These are phyloP conservation scores for Xerocomellus intermedius DNA, from an alignment of 768 basidiomycete genomes.

Conservation along the genomic window DNA sequence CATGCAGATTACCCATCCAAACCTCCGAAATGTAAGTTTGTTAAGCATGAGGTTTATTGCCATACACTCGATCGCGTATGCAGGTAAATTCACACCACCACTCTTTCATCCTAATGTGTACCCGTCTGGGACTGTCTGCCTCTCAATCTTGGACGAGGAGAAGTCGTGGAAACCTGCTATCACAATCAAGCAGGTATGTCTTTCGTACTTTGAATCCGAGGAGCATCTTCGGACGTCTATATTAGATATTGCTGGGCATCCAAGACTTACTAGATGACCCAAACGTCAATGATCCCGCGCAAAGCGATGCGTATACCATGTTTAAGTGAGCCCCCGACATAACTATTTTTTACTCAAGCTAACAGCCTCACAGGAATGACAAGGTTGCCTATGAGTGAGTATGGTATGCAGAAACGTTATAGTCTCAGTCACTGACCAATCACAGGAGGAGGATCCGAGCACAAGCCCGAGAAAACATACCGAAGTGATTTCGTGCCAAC, in stretches of 20 bases:
- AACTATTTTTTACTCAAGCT: conserved; percentile 1
- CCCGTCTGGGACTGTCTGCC: conserved; percentile 96
- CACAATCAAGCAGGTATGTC: conserved; percentile 90
- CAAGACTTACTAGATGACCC: conserved; percentile 95
- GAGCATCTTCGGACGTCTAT: not conserved
- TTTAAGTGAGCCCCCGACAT: conserved; percentile 75
- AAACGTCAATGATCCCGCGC: conserved; percentile 96
- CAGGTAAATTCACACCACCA: conserved; percentile 96
- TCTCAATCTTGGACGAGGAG: conserved; percentile 97
- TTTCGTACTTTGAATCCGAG: not conserved
- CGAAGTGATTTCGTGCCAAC: conserved; percentile 52
- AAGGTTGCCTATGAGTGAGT: conserved; percentile 88
- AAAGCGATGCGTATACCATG: conserved; percentile 98
- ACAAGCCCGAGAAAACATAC: conserved; percentile 88
- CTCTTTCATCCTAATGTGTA: conserved; percentile 99
- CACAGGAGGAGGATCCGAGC: conserved; percentile 71
- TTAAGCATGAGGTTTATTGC: not conserved
- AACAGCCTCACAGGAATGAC: conserved; percentile 68
- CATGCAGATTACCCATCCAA: conserved; percentile 87
- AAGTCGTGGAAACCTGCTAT: conserved; percentile 99
- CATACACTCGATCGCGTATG: conserved; percentile 9
- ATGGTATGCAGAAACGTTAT: not conserved
- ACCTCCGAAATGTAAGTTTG: conserved; percentile 80
- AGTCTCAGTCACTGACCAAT: not conserved
- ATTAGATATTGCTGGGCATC: conserved; percentile 89